Evolutionary conservation across 2,329 filamentous ascomycete species (phyloP).

Genomic region (Calonectria ilicicola): DNA sequence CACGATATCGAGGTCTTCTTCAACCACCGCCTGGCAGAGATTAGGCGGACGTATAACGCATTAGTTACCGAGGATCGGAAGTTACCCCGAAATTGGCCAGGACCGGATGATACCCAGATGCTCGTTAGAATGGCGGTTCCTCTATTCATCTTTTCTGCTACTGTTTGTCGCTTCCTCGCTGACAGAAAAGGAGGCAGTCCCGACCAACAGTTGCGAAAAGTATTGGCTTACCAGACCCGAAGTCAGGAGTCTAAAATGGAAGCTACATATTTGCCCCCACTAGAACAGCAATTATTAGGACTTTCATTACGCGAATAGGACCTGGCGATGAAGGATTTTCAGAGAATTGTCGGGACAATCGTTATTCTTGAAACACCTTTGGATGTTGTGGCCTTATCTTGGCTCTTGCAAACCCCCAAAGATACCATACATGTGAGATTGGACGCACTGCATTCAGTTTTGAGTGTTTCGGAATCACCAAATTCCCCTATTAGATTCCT

Average conservation of each 20-base stretch:
- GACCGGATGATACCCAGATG: not conserved
- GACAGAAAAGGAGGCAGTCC: not conserved
- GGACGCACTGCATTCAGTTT: conserved; percentile 5
- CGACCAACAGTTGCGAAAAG: not conserved
- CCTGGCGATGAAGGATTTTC: not conserved
- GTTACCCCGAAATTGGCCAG: not conserved
- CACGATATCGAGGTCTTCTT: not conserved
- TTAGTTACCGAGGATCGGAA: not conserved
- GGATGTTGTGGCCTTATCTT: not conserved
- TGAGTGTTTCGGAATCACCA: not conserved
- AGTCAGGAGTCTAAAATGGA: conserved; percentile 1
- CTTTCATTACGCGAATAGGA: not conserved
- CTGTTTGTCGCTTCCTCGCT: not conserved
- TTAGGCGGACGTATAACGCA: not conserved
- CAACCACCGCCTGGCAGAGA: not conserved
- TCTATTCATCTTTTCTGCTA: not conserved
- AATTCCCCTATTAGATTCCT: not conserved
- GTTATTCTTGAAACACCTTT: conserved; percentile 3
- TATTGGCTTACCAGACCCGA: not conserved
- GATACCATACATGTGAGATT: not conserved
- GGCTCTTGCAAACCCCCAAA: not conserved
- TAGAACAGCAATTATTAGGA: not conserved
- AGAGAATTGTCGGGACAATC: not conserved
- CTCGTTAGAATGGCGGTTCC: not conserved
- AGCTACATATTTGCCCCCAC: not conserved